These are phyloP conservation scores for Peronospora destructor DNA, from an alignment of 352 stramenopile genomes.

Conservation along the genomic window DNA sequence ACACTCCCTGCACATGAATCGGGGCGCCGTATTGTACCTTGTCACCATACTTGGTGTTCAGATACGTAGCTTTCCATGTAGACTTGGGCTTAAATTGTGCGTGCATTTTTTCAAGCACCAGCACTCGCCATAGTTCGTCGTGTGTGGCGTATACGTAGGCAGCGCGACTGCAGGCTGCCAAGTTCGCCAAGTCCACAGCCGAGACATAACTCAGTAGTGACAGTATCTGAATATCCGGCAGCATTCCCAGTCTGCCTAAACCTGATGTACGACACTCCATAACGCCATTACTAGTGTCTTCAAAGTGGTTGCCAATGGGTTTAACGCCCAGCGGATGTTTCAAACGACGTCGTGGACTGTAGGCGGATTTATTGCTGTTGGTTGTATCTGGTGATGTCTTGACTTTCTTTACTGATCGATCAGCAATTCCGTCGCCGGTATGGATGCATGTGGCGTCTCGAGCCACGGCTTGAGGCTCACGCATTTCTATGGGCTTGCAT, in stretches of 20 bases:
- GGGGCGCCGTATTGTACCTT: slow-evolving; percentile 14
- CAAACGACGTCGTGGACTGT: slow-evolving; percentile 19
- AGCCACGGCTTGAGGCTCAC: slow-evolving; percentile 1
- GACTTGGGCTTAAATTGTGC: slow-evolving; percentile 39
- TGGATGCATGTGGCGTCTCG: not conserved
- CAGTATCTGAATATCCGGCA: slow-evolving; percentile 66
- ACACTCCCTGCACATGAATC: slow-evolving; percentile 61
- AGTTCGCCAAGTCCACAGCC: slow-evolving; percentile 37
- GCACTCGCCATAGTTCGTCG: slow-evolving; percentile 77
- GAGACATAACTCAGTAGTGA: slow-evolving; percentile 54
- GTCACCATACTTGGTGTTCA: slow-evolving; percentile 41
- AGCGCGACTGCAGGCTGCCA: slow-evolving; percentile 45
- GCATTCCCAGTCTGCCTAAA: slow-evolving; percentile 41
- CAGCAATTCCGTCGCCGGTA: slow-evolving; percentile 13
- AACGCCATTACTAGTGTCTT: slow-evolving; percentile 54
- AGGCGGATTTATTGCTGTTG: not conserved
- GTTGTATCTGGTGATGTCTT: slow-evolving; percentile 11
- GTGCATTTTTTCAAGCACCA: slow-evolving; percentile 74
- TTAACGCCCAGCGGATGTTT: slow-evolving; percentile 77
- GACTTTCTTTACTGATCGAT: slow-evolving; percentile 28
- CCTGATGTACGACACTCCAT: slow-evolving; percentile 49
- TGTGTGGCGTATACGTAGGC: slow-evolving; percentile 68
- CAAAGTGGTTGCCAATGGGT: slow-evolving; percentile 75
- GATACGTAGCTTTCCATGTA: slow-evolving; percentile 73
- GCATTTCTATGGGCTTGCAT: not conserved